A percentile compares a stretch with the other conserved stretches of the same genome.
These are phyloP conservation scores for Colletotrichum ledebouriae DNA, from an alignment of 2,329 filamentous ascomycete species.

Conservation along the genomic window DNA sequence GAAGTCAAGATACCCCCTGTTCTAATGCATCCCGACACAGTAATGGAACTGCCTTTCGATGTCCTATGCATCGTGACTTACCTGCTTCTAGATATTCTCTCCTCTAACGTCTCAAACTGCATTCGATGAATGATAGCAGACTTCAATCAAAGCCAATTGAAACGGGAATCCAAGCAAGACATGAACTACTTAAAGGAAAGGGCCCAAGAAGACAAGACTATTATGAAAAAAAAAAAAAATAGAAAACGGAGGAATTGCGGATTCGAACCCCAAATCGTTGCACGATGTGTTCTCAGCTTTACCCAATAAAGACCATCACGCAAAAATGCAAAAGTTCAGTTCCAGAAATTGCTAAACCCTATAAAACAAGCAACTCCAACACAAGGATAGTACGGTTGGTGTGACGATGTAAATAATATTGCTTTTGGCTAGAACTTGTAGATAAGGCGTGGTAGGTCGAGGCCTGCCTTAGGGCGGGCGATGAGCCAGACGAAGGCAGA, in stretches of 20 bases:
- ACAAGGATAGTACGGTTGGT: neutral
- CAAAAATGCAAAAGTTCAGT: neutral
- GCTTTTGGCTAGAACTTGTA: neutral
- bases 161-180: neutral
- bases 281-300: too few species aligned
- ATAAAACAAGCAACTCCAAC: neutral
- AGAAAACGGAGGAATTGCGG: neutral
- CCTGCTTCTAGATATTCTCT: too few species aligned
- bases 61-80: too few species aligned
- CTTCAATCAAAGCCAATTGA: too few species aligned
- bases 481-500: too few species aligned
- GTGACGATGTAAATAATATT: neutral
- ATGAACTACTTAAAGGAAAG: neutral
- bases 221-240: neutral
- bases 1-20: neutral
- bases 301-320: neutral
- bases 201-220: too few species aligned
- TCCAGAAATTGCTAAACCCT: neutral
- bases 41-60: too few species aligned
- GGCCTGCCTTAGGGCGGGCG: too few species aligned
- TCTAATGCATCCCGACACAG: neutral
- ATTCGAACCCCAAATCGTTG: neutral
- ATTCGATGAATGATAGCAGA: too few species aligned
- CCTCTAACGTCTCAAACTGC: too few species aligned
- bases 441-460: neutral